phyloP scores from a whole-genome alignment of 768 basidiomycete species.

The Hysterangium stoloniferum region DNA sequence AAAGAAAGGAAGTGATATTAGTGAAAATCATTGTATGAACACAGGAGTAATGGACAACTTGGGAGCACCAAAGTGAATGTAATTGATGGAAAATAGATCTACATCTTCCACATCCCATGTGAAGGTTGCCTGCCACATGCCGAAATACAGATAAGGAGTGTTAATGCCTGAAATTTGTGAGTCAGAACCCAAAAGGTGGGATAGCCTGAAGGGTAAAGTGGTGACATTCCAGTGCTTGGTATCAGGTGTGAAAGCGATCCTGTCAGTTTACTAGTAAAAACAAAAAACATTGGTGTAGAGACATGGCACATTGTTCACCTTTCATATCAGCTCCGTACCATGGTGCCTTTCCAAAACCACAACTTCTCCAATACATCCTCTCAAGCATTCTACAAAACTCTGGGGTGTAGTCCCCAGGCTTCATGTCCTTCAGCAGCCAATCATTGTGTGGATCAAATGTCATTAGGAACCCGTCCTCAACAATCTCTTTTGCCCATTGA shows the following conservation, averaged over 20 bases:
- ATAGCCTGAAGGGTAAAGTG: slow-evolving; percentile 76
- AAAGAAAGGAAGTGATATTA: too few species aligned
- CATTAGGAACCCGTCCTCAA: slow-evolving; percentile 51
- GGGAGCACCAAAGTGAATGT: slow-evolving; percentile 96
- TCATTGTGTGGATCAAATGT: slow-evolving; percentile 62
- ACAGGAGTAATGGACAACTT: slow-evolving; percentile 45
- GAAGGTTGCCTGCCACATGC: slow-evolving; percentile 99
- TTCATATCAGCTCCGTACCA: slow-evolving; percentile 98
- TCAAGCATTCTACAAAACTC: slow-evolving; percentile 87
- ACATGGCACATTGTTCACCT: slow-evolving; percentile 47
- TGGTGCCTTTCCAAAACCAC: slow-evolving; percentile 80
- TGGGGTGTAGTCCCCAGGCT: slow-evolving; percentile 69
- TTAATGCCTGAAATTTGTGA: slow-evolving; percentile 87
- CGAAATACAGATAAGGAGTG: slow-evolving; percentile 95
- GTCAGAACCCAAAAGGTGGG: slow-evolving; percentile 58
- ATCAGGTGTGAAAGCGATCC: slow-evolving; percentile 67
- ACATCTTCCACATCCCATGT: slow-evolving; percentile 99
- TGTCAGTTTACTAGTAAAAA: slow-evolving; percentile 16
- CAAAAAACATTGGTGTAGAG: too few species aligned
- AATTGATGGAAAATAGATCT: slow-evolving; percentile 98
- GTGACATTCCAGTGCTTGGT: slow-evolving; percentile 93
- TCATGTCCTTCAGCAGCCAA: slow-evolving; percentile 77
- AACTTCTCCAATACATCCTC: slow-evolving; percentile 86
- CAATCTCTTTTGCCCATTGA: slow-evolving; percentile 22
- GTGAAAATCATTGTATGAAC: background rate